Evolutionary conservation across 2,329 filamentous ascomycete species (phyloP), one percentile per base, ranked within the genome.

Genomic region (Neofusicoccum ribis): DNA sequence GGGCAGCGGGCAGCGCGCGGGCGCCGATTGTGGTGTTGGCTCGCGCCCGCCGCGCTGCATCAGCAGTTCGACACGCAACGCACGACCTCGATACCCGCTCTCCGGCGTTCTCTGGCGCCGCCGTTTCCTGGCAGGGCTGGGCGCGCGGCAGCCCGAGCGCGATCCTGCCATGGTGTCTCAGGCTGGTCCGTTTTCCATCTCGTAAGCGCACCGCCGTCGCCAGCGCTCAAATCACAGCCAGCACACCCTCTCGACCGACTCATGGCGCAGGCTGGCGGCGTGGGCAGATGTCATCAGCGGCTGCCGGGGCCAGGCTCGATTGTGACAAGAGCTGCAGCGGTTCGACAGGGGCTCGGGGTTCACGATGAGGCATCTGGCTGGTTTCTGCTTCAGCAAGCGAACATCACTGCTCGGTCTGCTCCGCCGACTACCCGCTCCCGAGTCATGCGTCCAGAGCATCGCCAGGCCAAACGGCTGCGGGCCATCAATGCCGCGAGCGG

Each of bases 401-500:
- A 49, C 56, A 47, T 27, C 34, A 17, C 43, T 36, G 41, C 56
- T 60, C 56, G 56, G 56, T 34, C 43, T 60, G 56, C 56, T 37
- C 43, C 56, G 56, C 56, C 27, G 31, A 27, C 56, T 60, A 20
- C 56, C 56, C 56, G 56, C 56, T 37, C 41, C n/a, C 56, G 56
- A 60, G 56, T 60, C 56, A 60, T 60, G 56, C 41, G 27, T 8
- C n/a, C 11, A 47, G 43, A 23, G n/a, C 56, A 60, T 60, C 56
- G 43, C 31, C 56, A 47, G 56, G 37, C 56, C n/a, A n/a, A 36
- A 46, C 41, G 56, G 56, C 43, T 17, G 37, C 56, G 56, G 56
- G 31, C 43, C 56, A 60, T 60, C 56, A 60, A 60, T 60, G 56
- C 56, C 41, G 56, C 43, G 56, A 60, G 11, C 41, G 56, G 56